A percentile compares a stretch with the other conserved stretches of the same genome.
Conservation (phyloP, 768 basidiomycete genomes). For the Baorangia bicolor region DNA sequence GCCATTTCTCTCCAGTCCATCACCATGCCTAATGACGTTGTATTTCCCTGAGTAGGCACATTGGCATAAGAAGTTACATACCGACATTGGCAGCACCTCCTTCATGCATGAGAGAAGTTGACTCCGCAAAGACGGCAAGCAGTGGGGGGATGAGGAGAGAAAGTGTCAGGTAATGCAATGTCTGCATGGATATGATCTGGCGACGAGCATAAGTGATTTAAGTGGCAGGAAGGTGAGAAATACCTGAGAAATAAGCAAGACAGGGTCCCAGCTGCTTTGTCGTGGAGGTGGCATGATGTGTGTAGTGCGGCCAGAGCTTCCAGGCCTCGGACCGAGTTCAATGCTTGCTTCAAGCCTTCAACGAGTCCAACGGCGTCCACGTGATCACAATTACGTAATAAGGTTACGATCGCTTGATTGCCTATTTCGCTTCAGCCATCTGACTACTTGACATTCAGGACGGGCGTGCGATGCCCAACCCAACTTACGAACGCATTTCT, state of each 20-base stretch:
- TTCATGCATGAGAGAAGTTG: constrained; percentile 66
- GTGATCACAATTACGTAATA: constrained; percentile 18
- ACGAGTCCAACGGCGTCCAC: background rate
- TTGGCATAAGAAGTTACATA: constrained; percentile 33
- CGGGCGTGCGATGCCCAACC: constrained; percentile 25
- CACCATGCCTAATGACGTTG: constrained; percentile 61
- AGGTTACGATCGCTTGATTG: constrained; percentile 4
- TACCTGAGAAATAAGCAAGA: constrained; percentile 85
- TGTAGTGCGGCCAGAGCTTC: background rate
- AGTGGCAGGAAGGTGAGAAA: background rate
- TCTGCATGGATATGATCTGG: constrained; percentile 92
- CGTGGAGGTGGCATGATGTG: constrained; percentile 38
- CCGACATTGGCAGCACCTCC: constrained; percentile 80
- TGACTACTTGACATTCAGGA: background rate
- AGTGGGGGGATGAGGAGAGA: constrained; percentile 79
- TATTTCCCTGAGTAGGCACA: background rate
- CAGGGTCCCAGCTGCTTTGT: constrained; percentile 80
- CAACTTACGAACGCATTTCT: constrained; percentile 32
- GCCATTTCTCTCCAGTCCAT: constrained; percentile 99
- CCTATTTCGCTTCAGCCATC: constrained; percentile 4
- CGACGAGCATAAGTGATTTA: background rate
- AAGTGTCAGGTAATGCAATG: constrained; percentile 90
- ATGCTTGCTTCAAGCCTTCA: background rate
- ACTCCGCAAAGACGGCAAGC: constrained; percentile 71
- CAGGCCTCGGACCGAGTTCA: background rate